Evolutionary conservation across 2,329 filamentous ascomycete species (phyloP).

Genomic region (Aspergillus sp.): DNA sequence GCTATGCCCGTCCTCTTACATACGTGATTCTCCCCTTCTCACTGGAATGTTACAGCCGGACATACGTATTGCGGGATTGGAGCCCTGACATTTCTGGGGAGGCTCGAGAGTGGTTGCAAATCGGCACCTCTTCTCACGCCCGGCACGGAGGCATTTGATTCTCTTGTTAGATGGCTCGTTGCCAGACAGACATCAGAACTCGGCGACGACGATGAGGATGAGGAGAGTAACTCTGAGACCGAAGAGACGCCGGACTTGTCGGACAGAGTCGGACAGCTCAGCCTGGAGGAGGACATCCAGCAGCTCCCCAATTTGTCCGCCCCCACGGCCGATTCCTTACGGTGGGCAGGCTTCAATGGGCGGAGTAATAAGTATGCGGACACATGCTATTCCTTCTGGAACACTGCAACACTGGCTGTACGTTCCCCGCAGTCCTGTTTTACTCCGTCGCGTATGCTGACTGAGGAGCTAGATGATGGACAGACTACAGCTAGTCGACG

Average conservation of each 20-base stretch:
- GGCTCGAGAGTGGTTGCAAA: constrained; percentile 46
- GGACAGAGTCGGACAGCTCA: constrained; percentile 9
- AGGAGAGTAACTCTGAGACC: constrained; percentile 37
- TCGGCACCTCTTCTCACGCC: constrained; percentile 23
- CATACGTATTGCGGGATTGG: constrained; percentile 87
- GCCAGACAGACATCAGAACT: constrained; percentile 63
- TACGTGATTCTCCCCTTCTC: constrained; percentile 14
- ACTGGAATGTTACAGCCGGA: constrained; percentile 59
- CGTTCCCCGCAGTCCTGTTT: constrained; percentile 8
- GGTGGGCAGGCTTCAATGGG: constrained; percentile 79
- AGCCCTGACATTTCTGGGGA: constrained; percentile 72
- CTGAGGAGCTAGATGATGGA: constrained; percentile 56
- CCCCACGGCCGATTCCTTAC: constrained; percentile 31
- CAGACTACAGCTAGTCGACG: constrained; percentile 58
- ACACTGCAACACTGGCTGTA: constrained; percentile 61
- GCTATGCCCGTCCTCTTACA: constrained; percentile 6
- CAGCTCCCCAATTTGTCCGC: constrained; percentile 26
- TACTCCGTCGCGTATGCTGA: constrained; percentile 12
- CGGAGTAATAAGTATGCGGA: constrained; percentile 88
- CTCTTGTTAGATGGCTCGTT: constrained; percentile 57
- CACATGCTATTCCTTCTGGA: constrained; percentile 97
- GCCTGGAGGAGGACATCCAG: constrained; percentile 24
- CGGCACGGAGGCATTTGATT: constrained; percentile 31
- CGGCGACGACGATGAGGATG: constrained; percentile 46
- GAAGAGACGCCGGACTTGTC: constrained; percentile 9